Evolutionary conservation across 495 filamentous ascomycete species (phyloP), one percentile per base, ranked within the genome.

Genomic region (Penicillium malachiteum): DNA sequence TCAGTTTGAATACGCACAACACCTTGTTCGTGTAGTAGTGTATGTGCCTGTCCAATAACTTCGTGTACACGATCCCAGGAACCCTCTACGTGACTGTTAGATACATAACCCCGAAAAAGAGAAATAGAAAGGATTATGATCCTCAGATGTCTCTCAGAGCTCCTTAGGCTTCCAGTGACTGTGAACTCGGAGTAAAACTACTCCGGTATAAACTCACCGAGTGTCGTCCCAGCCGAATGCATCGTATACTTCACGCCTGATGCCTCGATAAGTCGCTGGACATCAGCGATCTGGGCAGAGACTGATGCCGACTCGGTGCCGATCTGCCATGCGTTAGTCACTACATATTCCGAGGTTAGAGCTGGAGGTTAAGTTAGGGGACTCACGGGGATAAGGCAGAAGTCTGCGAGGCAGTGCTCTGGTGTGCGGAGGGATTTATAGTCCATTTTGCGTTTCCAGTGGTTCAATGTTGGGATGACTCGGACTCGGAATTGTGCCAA

Each of bases 151-250:
- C 17, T 37, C 11, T 10, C 32, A 14, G 8, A 14, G 33, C 34
- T 34, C 33, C 33, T 11, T 13, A 13, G 34, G 34, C 12, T 31
- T 5, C 10, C 26, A 44, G 46, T 26, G 4, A 2, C 21, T 26
- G n/a, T n/a, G 21, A 4, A 26, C 21, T 26, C 21, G 21, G 21
- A 26, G 21, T 26, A 26, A 4, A 26, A 26, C 2, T 26, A 26
- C 2, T 26, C 21, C 21, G 21, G 21, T 26, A 26, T 26, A 33
- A 21, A 81, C 84, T 42, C 74, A 96, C 92, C 92, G 37, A 97
- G 81, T 0, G 93, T 96, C 0, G 92, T 97, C 14, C 93, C 93
- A 6, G 89, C 89, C 3, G 89, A 91, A 67, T 96, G 93, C 91
- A 97, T 93, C 47, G 81, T 82, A 65, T 91, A 93, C 43, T 80